Conservation (phyloP, 2,329 filamentous ascomycete genomes). For the Plenodomus lindquistii region DNA sequence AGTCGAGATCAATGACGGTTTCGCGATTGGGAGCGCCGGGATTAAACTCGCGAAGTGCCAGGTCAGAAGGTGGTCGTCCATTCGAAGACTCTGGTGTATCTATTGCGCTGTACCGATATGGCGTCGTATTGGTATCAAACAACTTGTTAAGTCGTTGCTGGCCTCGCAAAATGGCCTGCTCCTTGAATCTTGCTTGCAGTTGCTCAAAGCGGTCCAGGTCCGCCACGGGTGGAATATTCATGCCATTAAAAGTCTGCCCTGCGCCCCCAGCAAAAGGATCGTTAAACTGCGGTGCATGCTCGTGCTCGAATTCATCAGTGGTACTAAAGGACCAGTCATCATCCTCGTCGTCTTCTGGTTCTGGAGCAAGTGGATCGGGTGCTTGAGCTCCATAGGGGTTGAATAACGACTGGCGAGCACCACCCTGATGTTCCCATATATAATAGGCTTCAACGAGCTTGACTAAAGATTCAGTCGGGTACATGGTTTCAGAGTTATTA, state of each 20-base stretch:
- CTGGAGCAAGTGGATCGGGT: constrained; percentile 53
- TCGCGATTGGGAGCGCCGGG: constrained; percentile 51
- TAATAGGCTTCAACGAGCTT: constrained; percentile 73
- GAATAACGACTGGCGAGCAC: constrained; percentile 68
- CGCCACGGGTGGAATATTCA: constrained; percentile 39
- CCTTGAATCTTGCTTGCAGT: constrained; percentile 57
- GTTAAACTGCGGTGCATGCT: constrained; percentile 47
- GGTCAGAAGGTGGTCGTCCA: constrained; percentile 56
- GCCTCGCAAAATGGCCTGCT: constrained; percentile 61
- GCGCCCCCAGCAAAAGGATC: constrained; percentile 49
- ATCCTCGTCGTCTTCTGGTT: constrained; percentile 49
- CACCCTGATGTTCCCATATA: constrained; percentile 75
- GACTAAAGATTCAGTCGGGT: constrained; percentile 67
- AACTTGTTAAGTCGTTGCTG: constrained; percentile 60
- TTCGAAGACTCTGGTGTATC: constrained; percentile 47
- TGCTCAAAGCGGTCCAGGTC: constrained; percentile 41
- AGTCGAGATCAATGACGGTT: constrained; percentile 62
- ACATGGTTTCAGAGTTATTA: constrained; percentile 61
- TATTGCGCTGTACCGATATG: constrained; percentile 62
- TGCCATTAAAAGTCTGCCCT: constrained; percentile 35
- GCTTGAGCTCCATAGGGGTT: constrained; percentile 62
- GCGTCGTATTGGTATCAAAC: constrained; percentile 59
- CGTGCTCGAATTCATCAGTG: constrained; percentile 61
- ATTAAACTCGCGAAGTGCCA: constrained; percentile 55
- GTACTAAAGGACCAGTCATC: constrained; percentile 70